These are phyloP conservation scores for Cryptosporidium bovis DNA, from an alignment of 169 alveolate species.

Conservation along the genomic window DNA sequence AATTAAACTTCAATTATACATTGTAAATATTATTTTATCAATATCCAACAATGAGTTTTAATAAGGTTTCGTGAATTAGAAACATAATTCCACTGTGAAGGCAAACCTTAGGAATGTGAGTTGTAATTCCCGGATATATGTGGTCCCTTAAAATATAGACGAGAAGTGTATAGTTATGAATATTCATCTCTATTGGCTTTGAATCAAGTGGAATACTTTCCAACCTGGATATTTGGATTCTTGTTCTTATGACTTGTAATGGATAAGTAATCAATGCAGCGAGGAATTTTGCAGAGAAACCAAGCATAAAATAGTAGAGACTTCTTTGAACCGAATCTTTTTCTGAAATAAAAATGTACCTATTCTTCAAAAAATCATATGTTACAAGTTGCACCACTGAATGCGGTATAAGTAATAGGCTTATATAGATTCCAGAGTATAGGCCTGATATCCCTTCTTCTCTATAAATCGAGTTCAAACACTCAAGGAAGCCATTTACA, in stretches of 20 bases:
- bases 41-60: background rate
- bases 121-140: slow-evolving; percentile 46
- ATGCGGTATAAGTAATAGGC: slow-evolving; percentile 47
- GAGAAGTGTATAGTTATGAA: slow-evolving; percentile 2
- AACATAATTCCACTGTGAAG: slow-evolving; percentile 63
- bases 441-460: slow-evolving; percentile 33
- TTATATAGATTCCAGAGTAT: slow-evolving; percentile 39
- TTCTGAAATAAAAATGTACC: background rate
- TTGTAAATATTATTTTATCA: background rate
- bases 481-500: slow-evolving; percentile 37
- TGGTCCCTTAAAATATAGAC: slow-evolving; percentile 4
- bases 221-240: slow-evolving; percentile 36
- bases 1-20: background rate
- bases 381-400: slow-evolving; percentile 44
- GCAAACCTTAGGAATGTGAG: slow-evolving; percentile 71
- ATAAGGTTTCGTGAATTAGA: slow-evolving; percentile 39
- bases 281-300: slow-evolving; percentile 24
- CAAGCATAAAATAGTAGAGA: slow-evolving; percentile 3
- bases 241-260: slow-evolving; percentile 57
- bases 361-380: slow-evolving; percentile 25
- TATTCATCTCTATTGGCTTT: background rate
- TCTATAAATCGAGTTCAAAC: slow-evolving; percentile 14
- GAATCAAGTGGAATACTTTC: slow-evolving; percentile 10
- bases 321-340: background rate
- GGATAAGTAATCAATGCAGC: slow-evolving; percentile 62